Evolutionary conservation across 2,329 filamentous ascomycete species (phyloP).

Genomic region (Proliferodiscus dingleyae): DNA sequence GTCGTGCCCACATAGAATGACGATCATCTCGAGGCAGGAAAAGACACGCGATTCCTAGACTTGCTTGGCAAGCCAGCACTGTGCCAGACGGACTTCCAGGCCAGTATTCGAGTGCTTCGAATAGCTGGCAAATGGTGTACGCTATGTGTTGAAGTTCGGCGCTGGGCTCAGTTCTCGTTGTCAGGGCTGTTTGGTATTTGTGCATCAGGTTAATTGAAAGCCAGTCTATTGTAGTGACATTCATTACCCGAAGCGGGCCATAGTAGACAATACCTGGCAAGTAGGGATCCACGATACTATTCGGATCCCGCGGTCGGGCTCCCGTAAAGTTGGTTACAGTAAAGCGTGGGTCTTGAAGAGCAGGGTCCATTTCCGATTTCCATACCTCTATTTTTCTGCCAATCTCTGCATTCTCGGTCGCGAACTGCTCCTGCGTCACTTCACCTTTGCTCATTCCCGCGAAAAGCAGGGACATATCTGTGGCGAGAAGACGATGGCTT

Average conservation of each 20-base stretch:
- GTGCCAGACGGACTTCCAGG: slow-evolving; percentile 65
- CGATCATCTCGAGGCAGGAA: slow-evolving; percentile 72
- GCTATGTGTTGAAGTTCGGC: slow-evolving; percentile 58
- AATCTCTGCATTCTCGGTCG: slow-evolving; percentile 53
- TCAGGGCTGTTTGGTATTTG: slow-evolving; percentile 62
- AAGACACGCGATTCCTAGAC: slow-evolving; percentile 68
- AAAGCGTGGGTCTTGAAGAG: slow-evolving; percentile 55
- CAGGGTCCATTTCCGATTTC: slow-evolving; percentile 54
- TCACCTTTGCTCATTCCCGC: slow-evolving; percentile 60
- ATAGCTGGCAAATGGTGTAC: slow-evolving; percentile 68
- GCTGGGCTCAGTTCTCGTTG: slow-evolving; percentile 42
- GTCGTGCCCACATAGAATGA: slow-evolving; percentile 73
- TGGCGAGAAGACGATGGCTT: slow-evolving; percentile 65
- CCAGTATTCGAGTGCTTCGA: slow-evolving; percentile 72
- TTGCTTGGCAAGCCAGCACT: slow-evolving; percentile 68
- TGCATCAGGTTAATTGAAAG: slow-evolving; percentile 77
- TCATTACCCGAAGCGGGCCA: slow-evolving; percentile 68
- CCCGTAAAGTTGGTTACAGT: slow-evolving; percentile 61
- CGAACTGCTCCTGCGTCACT: slow-evolving; percentile 61
- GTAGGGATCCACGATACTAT: slow-evolving; percentile 72
- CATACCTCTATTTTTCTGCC: slow-evolving; percentile 43
- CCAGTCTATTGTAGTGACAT: slow-evolving; percentile 71
- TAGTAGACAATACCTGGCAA: slow-evolving; percentile 64
- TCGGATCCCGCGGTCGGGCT: slow-evolving; percentile 45
- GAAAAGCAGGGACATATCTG: slow-evolving; percentile 76